Conservation (phyloP, 768 basidiomycete species). For the Kwoniella sp. region DNA sequence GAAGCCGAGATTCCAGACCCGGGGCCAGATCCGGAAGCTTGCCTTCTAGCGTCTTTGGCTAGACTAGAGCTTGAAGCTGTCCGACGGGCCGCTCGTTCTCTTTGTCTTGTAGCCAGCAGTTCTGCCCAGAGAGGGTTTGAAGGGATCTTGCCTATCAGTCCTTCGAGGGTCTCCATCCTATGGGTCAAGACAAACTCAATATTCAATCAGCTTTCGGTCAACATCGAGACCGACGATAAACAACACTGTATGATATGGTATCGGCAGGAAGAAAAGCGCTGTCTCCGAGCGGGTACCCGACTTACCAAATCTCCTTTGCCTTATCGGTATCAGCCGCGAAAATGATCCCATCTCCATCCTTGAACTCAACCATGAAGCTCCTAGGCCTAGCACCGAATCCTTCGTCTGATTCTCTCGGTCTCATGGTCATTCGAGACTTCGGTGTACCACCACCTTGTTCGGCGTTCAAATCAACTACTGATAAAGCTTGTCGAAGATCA, state of each 20-base stretch:
- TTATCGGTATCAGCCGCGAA: conserved; percentile 91
- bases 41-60: conserved; percentile 24
- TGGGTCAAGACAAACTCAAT: conserved; percentile 11
- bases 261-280: no score
- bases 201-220: conserved; percentile 16
- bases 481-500: conserved; percentile 78
- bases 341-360: conserved; percentile 69
- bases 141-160: conserved; percentile 84
- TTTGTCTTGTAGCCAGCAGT: conserved; percentile 57
- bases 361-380: conserved; percentile 76
- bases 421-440: conserved; percentile 26
- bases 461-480: conserved; percentile 72
- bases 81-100: conserved; percentile 13
- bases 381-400: conserved; percentile 56
- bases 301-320: conserved; percentile 81
- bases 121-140: conserved; percentile 93
- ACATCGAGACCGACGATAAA: no score
- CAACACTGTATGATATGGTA: no score
- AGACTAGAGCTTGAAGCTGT: conserved; percentile 11
- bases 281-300: neutral
- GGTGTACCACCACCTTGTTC: conserved; percentile 26
- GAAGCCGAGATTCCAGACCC: neutral
- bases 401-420: conserved; percentile 34
- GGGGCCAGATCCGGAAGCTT: conserved; percentile 14
- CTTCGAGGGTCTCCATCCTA: conserved; percentile 85